Conservation (phyloP, 306 rosid genomes). For the Myrica gale region DNA sequence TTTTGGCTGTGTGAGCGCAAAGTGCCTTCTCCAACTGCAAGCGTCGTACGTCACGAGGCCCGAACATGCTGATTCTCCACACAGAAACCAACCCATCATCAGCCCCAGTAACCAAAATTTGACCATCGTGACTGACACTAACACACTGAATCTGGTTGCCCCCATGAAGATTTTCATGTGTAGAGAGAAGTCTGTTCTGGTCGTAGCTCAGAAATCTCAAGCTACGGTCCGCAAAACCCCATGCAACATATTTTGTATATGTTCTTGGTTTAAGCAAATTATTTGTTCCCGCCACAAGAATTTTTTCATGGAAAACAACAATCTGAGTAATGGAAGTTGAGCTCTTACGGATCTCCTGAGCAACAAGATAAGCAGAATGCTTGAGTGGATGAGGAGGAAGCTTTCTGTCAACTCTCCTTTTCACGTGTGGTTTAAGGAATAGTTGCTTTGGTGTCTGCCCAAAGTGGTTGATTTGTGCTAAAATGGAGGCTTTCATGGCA, state of each 20-base stretch:
- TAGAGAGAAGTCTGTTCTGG: slow-evolving; percentile 88
- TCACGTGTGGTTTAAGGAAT: slow-evolving; percentile 83
- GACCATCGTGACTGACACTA: slow-evolving; percentile 87
- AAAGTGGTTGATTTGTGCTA: slow-evolving; percentile 98
- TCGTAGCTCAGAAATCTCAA: slow-evolving; percentile 91
- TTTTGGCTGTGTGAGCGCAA: slow-evolving; percentile 74
- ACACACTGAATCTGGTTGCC: slow-evolving; percentile 89
- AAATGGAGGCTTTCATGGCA: slow-evolving; percentile 98
- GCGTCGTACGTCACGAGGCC: slow-evolving; percentile 58
- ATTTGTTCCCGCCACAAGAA: slow-evolving; percentile 74
- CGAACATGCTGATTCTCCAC: slow-evolving; percentile 76
- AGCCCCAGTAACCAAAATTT: slow-evolving; percentile 87
- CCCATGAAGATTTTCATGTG: slow-evolving; percentile 94
- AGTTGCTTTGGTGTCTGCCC: slow-evolving; percentile 99
- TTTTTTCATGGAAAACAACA: slow-evolving; percentile 70
- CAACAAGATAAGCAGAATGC: slow-evolving; percentile 64
- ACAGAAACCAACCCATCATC: slow-evolving; percentile 92
- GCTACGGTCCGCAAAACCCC: slow-evolving; percentile 98
- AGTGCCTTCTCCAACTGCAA: slow-evolving; percentile 93
- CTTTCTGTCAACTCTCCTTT: slow-evolving; percentile 76
- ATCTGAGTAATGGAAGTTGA: slow-evolving; percentile 81
- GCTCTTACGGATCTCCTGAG: slow-evolving; percentile 79
- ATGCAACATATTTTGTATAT: slow-evolving; percentile 81
- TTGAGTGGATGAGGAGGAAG: slow-evolving; percentile 94
- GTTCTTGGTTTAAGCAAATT: slow-evolving; percentile 88